Base-by-base conservation (phyloP, 148 eudicot genomes). In the Cornus kousa region DNA sequence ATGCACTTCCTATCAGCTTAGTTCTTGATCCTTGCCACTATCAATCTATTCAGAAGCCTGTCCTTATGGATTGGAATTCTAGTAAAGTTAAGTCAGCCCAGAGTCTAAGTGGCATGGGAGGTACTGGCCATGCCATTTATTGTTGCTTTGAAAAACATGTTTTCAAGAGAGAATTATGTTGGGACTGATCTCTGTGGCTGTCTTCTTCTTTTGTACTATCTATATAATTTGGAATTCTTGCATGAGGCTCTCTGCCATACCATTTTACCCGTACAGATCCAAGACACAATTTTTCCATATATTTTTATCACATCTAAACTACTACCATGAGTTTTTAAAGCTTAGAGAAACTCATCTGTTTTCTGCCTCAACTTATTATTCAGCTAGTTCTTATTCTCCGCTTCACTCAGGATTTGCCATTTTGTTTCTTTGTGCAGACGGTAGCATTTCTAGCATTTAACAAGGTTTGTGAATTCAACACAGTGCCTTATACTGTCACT, bases 391-490 rank as follows among this genome's bases (percentile, higher is more conserved):
- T n/a, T n/a, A n/a, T n/a, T n/a, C n/a, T n/a, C n/a, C n/a, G n/a
- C n/a, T n/a, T n/a, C n/a, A n/a, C n/a, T n/a, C n/a, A n/a, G n/a
- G n/a, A n/a, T n/a, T n/a, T n/a, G n/a, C n/a, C n/a, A n/a, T n/a
- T n/a, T n/a, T n/a, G n/a, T n/a, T n/a, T n/a, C n/a, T n/a, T n/a
- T 31, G 85, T 87, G 46, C 95, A 94, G 86, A 96, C 99, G 0
- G 81, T 94, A 74, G 97, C 99, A 74, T 96, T 96, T 87, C 98
- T 96, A 59, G 99, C 99, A 65, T 96, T 96, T 80, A 96, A 96
- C 77, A 96, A 96, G 99, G 98, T 96, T 62, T 64, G 84, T 46
- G 6, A 32, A n/a, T 32, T 68, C 16, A 9, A 50, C 7, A 5
- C 7, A 50, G 13, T 50, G 12, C 12, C 13, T 50, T 50, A 9